These are phyloP conservation scores for Acacia crassicarpa DNA, from an alignment of 306 rosid genomes.

Conservation along the genomic window DNA sequence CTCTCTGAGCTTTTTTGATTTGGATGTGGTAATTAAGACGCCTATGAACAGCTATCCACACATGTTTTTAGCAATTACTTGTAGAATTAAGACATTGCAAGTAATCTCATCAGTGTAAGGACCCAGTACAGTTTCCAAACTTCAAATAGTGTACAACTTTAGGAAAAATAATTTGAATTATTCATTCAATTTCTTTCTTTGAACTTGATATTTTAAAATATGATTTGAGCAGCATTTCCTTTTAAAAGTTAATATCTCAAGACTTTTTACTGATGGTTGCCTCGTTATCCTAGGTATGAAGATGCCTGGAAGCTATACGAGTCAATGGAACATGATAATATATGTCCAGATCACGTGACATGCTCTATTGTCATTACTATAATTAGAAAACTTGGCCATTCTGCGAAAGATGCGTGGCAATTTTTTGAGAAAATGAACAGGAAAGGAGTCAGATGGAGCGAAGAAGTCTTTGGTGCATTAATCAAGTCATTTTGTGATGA, in stretches of 20 bases:
- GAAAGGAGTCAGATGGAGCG: slow-evolving; percentile 81
- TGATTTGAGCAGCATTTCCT: background rate
- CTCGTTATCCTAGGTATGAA: slow-evolving; percentile 53
- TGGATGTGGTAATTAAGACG: background rate
- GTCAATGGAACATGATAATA: slow-evolving; percentile 70
- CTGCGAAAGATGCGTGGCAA: slow-evolving; percentile 84
- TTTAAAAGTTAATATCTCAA: background rate
- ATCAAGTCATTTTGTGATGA: slow-evolving; percentile 80
- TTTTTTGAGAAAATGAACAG: slow-evolving; percentile 86
- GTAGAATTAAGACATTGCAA: slow-evolving; percentile 17
- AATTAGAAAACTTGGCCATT: slow-evolving; percentile 71
- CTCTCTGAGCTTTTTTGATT: slow-evolving; percentile 6
- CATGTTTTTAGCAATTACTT: slow-evolving; percentile 2
- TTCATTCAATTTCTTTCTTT: slow-evolving; percentile 10
- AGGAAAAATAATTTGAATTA: background rate
- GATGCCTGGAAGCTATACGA: slow-evolving; percentile 77
- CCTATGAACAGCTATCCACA: background rate
- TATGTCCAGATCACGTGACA: slow-evolving; percentile 77
- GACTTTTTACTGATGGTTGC: slow-evolving; percentile 27
- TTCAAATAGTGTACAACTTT: background rate
- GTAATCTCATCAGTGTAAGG: slow-evolving; percentile 6
- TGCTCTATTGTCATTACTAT: slow-evolving; percentile 69
- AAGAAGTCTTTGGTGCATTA: slow-evolving; percentile 75
- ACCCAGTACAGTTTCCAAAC: slow-evolving; percentile 10
- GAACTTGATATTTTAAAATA: background rate